Evolutionary conservation across 1,284 basidiomycete species (phyloP), one percentile per base, ranked within the genome.

Genomic region (Cryptococcus sp.): DNA sequence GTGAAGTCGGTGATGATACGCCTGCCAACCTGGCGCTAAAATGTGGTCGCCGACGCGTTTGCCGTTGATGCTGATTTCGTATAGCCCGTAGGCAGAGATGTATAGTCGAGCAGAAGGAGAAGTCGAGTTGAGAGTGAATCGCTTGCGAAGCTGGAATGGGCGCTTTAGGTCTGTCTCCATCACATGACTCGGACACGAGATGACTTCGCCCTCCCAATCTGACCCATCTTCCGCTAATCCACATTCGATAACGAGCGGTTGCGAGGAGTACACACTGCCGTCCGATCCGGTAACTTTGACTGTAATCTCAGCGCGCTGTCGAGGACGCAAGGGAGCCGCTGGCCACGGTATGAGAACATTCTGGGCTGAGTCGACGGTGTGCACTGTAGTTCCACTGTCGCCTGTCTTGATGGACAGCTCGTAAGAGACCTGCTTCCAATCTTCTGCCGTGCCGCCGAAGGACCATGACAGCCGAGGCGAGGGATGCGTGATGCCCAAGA

Each of bases 331-430:
- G 0, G 68, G 65, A 8, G 44, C 23, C 1, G 59, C 56, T 0
- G 72, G 72, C 74, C 74, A 75, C 0, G 69, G 60, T 7, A 73
- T 71, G 2, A 72, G 60, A 1, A 71, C 62, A 5, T 56, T 64
- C 10, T 66, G 47, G 8, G 22, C 42, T 1, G 63, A 64, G 3
- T 59, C 49, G 15, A 67, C 63, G 1, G 17, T 47, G 53, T 59
- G 65, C 3, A 45, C 20, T 38, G 67, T 56, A 2, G n/a, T 23
- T 1, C 38, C 20, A 27, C 35, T 47, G 17, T 6, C 19, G 31
- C 44, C 19, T 19, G 4, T 46, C 27, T 25, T 27, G 6, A 50
- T 41, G 19, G 40, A 13, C 41, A 74, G 22, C 39, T 66, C 67
- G 60, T 69, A 74, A 8, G 56, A 56, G 4, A 54, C 22, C 50